A percentile compares a stretch with the other conserved stretches of the same genome.
Conservation (phyloP, 345 rosid genomes). For the Arabis alpina region DNA sequence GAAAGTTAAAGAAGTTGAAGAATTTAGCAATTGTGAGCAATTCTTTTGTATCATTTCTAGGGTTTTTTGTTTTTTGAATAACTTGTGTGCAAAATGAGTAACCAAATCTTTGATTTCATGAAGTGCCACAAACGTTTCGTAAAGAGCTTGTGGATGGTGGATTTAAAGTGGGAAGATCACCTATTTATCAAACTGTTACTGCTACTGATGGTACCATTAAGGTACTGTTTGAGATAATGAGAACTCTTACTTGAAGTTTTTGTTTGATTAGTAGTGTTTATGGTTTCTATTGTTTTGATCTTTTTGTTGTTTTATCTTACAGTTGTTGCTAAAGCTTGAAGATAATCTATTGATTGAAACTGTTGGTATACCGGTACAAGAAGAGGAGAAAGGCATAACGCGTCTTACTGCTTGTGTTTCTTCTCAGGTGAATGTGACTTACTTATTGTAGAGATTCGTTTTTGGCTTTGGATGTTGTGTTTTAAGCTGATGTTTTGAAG, state of each 20-base stretch:
- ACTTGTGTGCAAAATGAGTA: background rate
- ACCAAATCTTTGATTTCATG: background rate
- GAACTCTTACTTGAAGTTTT: slow-evolving; percentile 11
- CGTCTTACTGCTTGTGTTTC: slow-evolving; percentile 98
- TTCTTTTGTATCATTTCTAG: background rate
- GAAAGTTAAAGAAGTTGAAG: slow-evolving; percentile 72
- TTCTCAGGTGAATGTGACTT: slow-evolving; percentile 65
- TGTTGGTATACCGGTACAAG: slow-evolving; percentile 91
- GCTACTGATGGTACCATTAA: slow-evolving; percentile 95
- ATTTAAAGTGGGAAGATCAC: slow-evolving; percentile 85
- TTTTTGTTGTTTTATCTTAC: slow-evolving; percentile 31
- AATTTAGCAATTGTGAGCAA: slow-evolving; percentile 77
- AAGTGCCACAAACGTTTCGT: slow-evolving; percentile 89
- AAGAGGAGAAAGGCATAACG: slow-evolving; percentile 71
- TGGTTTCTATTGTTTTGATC: background rate
- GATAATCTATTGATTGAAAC: slow-evolving; percentile 93
- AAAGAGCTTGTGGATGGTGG: slow-evolving; percentile 81
- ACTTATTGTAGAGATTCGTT: slow-evolving; percentile 19
- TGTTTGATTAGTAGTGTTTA: slow-evolving; percentile 12
- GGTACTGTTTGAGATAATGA: slow-evolving; percentile 48
- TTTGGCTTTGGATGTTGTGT: slow-evolving; percentile 18
- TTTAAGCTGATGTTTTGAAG: slow-evolving; percentile 27
- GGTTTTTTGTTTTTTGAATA: slow-evolving; percentile 12
- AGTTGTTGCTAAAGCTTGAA: slow-evolving; percentile 81
- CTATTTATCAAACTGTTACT: slow-evolving; percentile 64